Percentiles rank a stretch among this genome's conserved stretches.
These are phyloP conservation scores for Neurospora terricola DNA, from an alignment of 495 filamentous ascomycete genomes.

Conservation along the genomic window DNA sequence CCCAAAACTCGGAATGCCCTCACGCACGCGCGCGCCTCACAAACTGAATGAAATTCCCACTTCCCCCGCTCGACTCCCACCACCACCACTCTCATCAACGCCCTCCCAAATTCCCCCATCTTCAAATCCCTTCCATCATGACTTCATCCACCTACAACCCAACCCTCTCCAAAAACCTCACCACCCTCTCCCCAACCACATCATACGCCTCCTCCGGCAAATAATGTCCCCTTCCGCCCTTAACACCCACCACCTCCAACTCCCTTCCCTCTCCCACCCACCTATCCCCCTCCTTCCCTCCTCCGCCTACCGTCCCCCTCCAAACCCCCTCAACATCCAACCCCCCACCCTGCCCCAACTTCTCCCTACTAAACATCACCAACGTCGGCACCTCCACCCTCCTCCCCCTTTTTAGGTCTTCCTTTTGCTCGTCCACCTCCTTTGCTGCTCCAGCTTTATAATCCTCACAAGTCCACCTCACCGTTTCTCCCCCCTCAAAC, in stretches of 20 bases:
- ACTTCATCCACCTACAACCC: not conserved
- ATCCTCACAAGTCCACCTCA: conserved; percentile 35
- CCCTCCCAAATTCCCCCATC: not conserved
- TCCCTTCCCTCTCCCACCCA: conserved; percentile 28
- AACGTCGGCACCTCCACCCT: conserved; percentile 31
- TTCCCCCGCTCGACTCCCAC: too few relatives aligned
- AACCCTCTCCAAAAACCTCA: conserved; percentile 13
- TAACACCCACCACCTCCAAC: conserved; percentile 21
- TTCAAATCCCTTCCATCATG: not conserved
- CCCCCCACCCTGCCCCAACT: conserved; percentile 29
- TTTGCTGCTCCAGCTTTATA: conserved; percentile 32
- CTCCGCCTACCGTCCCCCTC: conserved; percentile 13
- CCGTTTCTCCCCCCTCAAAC: conserved; percentile 28
- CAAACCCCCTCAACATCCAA: conserved; percentile 37
- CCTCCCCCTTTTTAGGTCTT: conserved; percentile 33
- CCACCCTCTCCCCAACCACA: conserved; percentile 22
- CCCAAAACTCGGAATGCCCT: not conserved
- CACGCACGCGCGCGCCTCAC: not conserved
- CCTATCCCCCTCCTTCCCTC: not conserved
- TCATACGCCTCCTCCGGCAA: conserved; percentile 40
- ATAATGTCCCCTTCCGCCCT: conserved; percentile 40
- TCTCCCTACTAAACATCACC: conserved; percentile 30
- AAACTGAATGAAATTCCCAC: not conserved
- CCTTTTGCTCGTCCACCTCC: conserved; percentile 32
- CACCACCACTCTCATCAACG: too few relatives aligned